phyloP scores from a whole-genome alignment of 495 filamentous ascomycete species.

The Penicillium robsamsonii region DNA sequence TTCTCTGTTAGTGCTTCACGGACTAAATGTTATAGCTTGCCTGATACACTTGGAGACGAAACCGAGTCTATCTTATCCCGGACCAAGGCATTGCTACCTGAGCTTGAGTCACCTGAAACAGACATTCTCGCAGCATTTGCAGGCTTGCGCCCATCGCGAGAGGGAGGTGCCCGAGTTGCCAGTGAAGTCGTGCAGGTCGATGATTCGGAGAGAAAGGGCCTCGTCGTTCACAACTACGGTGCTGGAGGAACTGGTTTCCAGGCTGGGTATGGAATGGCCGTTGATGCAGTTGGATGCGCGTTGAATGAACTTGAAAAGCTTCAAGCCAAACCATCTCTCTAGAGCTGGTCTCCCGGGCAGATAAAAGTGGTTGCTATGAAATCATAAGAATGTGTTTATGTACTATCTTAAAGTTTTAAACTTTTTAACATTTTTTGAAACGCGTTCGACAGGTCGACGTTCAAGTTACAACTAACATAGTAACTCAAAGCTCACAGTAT shows the following conservation, averaged over 20 bases:
- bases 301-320: not conserved
- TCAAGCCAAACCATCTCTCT: not conserved
- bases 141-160: slow-evolving; percentile 30
- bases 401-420: not conserved
- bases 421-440: not conserved
- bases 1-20: not conserved
- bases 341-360: not conserved
- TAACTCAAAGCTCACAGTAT: not conserved
- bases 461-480: not conserved
- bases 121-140: slow-evolving; percentile 24
- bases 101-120: slow-evolving; percentile 14
- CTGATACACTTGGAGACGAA: slow-evolving; percentile 13
- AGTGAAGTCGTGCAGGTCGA: slow-evolving; percentile 14
- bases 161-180: slow-evolving; percentile 29
- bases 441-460: too few relatives aligned
- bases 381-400: not conserved
- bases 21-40: not conserved
- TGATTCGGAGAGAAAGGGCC: not conserved
- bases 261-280: slow-evolving; percentile 27
- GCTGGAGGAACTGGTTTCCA: slow-evolving; percentile 26
- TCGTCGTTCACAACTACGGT: slow-evolving; percentile 37
- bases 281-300: slow-evolving; percentile 7
- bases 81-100: slow-evolving; percentile 21
- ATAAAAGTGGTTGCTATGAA: not conserved
- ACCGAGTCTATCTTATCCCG: slow-evolving; percentile 30